A percentile compares a stretch with the other conserved stretches of the same genome.
phyloP scores from a whole-genome alignment of 1,284 basidiomycete genomes.

The Baeospora myosura region DNA sequence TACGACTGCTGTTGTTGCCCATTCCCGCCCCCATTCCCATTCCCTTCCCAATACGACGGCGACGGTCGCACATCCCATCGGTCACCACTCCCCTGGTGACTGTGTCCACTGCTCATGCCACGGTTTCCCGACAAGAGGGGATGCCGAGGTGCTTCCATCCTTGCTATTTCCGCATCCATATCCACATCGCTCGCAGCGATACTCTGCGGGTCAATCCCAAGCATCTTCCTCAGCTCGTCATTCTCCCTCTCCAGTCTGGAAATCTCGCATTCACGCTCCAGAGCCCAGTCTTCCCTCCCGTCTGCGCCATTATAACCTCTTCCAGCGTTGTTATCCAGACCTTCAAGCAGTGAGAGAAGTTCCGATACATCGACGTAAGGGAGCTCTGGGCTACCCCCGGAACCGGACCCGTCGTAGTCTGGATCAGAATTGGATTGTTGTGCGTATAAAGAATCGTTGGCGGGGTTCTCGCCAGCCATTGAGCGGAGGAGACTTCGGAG shows the following conservation, averaged over 20 bases:
- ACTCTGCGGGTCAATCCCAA: slow-evolving; percentile 61
- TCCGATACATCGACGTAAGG: slow-evolving; percentile 28
- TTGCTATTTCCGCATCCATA: slow-evolving; percentile 37
- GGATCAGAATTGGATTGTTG: slow-evolving; percentile 24
- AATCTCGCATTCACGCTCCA: slow-evolving; percentile 81
- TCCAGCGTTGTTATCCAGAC: slow-evolving; percentile 22
- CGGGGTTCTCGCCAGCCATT: slow-evolving; percentile 60
- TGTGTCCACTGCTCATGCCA: slow-evolving; percentile 15
- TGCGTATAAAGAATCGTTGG: slow-evolving; percentile 14
- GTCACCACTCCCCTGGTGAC: slow-evolving; percentile 9
- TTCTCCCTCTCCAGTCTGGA: slow-evolving; percentile 77
- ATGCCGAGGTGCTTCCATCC: slow-evolving; percentile 27
- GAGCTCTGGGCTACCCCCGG: no score
- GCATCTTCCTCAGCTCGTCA: slow-evolving; percentile 59
- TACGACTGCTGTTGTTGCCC: slow-evolving; percentile 8
- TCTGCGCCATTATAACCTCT: slow-evolving; percentile 16
- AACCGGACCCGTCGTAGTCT: slow-evolving; percentile 26
- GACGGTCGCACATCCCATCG: slow-evolving; percentile 9
- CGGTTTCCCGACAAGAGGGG: slow-evolving; percentile 19
- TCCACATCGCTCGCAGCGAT: slow-evolving; percentile 44
- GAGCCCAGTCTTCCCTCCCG: slow-evolving; percentile 65
- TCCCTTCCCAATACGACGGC: slow-evolving; percentile 10
- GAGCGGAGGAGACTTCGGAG: slow-evolving; percentile 69
- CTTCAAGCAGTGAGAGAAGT: slow-evolving; percentile 35
- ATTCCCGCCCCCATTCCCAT: slow-evolving; percentile 6